Evolutionary conservation across 371 early-diverging fungal species (phyloP).

Genomic region (Circinella minor): DNA sequence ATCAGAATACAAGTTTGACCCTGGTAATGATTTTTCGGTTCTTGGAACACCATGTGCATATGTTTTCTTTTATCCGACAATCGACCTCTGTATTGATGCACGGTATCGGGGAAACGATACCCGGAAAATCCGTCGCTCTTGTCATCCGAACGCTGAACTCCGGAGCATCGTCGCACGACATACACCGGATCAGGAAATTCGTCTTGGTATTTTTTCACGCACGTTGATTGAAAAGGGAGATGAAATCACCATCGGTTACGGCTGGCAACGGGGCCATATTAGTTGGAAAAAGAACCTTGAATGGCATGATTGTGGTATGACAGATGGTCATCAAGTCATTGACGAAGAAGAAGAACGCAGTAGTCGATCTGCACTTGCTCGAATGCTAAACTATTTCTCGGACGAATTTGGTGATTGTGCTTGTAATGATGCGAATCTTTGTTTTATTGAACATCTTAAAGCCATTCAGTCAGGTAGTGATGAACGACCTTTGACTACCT

Average conservation of each 20-base stretch:
- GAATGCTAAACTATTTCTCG: slow-evolving; percentile 29
- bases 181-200: slow-evolving; percentile 43
- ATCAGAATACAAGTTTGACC: slow-evolving; percentile 65
- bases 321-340: slow-evolving; percentile 27
- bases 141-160: slow-evolving; percentile 74
- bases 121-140: slow-evolving; percentile 74
- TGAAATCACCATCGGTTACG: slow-evolving; percentile 80
- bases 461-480: neutral
- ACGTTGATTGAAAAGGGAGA: slow-evolving; percentile 63
- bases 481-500: neutral
- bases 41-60: slow-evolving; percentile 69
- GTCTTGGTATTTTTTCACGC: slow-evolving; percentile 75
- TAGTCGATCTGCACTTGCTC: slow-evolving; percentile 38
- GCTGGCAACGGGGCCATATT: slow-evolving; percentile 68
- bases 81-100: slow-evolving; percentile 80
- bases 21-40: slow-evolving; percentile 62
- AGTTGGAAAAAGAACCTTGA: slow-evolving; percentile 40
- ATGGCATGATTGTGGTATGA: slow-evolving; percentile 12
- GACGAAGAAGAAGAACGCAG: slow-evolving; percentile 38
- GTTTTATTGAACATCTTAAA: slow-evolving; percentile 34
- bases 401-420: slow-evolving; percentile 49
- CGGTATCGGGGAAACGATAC: slow-evolving; percentile 72
- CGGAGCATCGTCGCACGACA: slow-evolving; percentile 65
- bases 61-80: slow-evolving; percentile 74
- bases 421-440: slow-evolving; percentile 48